Percentiles rank a stretch among this genome's conserved stretches.
These are phyloP conservation scores for Torulaspora indica DNA, from an alignment of 805 yeast genomes.

Conservation along the genomic window DNA sequence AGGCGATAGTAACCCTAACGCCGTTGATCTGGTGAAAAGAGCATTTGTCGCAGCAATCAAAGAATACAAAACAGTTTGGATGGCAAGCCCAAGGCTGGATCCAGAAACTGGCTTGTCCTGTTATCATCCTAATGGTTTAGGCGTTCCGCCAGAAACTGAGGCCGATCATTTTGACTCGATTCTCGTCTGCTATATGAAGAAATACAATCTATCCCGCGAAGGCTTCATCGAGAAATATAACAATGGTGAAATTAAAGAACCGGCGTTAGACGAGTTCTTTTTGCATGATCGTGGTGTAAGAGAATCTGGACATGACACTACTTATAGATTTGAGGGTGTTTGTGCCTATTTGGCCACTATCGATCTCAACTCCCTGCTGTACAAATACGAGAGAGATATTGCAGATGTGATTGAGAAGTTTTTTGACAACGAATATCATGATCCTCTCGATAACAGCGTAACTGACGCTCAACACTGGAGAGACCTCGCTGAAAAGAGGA, in stretches of 20 bases:
- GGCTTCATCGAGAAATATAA: conserved; percentile 71
- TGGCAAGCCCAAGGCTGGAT: conserved; percentile 66
- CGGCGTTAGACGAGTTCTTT: conserved; percentile 82
- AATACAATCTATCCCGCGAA: conserved; percentile 51
- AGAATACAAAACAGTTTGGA: conserved; percentile 84
- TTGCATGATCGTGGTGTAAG: conserved; percentile 91
- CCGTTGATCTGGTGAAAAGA: conserved; percentile 57
- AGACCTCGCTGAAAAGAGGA: conserved; percentile 51
- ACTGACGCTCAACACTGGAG: conserved; percentile 59
- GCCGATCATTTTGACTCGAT: conserved; percentile 76
- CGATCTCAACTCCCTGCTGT: conserved; percentile 78
- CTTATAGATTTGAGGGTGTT: conserved; percentile 81
- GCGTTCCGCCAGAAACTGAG: conserved; percentile 98
- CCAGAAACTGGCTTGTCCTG: conserved; percentile 72
- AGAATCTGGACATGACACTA: conserved; percentile 94
- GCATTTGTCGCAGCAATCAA: conserved; percentile 75
- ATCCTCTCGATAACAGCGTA: conserved; percentile 36
- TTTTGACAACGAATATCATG: conserved; percentile 48
- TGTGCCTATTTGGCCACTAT: conserved; percentile 89
- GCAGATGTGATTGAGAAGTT: conserved; percentile 53
- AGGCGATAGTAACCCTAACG: conserved; percentile 43
- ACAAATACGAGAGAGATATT: conserved; percentile 87
- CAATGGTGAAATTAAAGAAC: conserved; percentile 58
- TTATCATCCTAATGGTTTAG: conserved; percentile 83
- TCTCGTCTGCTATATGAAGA: conserved; percentile 61